These are phyloP conservation scores for Tuctoria greenei DNA, from an alignment of 176 grass and related monocot genomes.

Conservation along the genomic window DNA sequence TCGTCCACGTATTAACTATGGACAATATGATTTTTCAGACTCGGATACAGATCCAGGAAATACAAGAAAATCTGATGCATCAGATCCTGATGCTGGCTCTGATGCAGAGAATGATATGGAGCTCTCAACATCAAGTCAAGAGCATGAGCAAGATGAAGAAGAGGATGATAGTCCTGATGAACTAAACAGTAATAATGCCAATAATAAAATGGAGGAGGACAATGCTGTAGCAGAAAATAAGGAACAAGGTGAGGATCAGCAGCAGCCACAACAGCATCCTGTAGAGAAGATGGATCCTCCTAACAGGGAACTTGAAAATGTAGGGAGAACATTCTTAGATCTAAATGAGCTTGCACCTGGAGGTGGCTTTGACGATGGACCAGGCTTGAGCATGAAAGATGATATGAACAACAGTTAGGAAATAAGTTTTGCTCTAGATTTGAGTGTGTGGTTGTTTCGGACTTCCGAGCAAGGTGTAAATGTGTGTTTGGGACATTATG, in stretches of 20 bases:
- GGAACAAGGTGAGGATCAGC: conserved; percentile 39
- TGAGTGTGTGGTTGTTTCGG: conserved; percentile 5
- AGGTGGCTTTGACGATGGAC: conserved; percentile 81
- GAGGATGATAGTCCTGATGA: conserved; percentile 67
- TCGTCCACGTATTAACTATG: conserved; percentile 72
- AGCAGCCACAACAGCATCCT: conserved; percentile 38
- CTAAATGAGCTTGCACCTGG: conserved; percentile 96
- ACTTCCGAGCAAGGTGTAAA: conserved; percentile 41
- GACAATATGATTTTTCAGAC: conserved; percentile 85
- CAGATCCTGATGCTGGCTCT: conserved; percentile 58
- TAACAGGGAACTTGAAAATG: conserved; percentile 43
- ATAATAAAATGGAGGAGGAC: conserved; percentile 54
- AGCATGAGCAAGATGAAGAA: conserved; percentile 67
- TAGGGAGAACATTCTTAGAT: conserved; percentile 88
- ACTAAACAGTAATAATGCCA: conserved; percentile 28
- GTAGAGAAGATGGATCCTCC: conserved; percentile 57
- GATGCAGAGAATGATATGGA: conserved; percentile 66
- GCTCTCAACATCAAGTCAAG: conserved; percentile 80
- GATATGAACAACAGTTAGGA: conserved; percentile 77
- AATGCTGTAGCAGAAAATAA: conserved; percentile 46
- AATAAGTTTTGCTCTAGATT: conserved; percentile 34
- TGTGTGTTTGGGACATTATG: conserved; percentile 1
- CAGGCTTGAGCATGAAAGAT: conserved; percentile 60
- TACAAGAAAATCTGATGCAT: conserved; percentile 66
- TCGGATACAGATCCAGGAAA: conserved; percentile 66